These are phyloP conservation scores for Fusarium proliferatum DNA, from an alignment of 2,329 filamentous ascomycete genomes.

Conservation along the genomic window DNA sequence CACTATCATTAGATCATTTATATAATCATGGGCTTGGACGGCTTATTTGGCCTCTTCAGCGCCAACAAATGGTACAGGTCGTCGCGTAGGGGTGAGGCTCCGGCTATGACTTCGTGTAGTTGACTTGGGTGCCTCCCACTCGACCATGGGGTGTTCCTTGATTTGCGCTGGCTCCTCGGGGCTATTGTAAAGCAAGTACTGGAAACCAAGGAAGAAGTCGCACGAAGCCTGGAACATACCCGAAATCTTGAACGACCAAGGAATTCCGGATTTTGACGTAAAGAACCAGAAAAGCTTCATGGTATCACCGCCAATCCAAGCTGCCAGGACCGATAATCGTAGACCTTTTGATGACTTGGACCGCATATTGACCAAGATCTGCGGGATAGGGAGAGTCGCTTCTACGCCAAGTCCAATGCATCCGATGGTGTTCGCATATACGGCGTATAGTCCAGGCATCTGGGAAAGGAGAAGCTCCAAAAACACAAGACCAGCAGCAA, in stretches of 20 bases:
- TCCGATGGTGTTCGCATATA: conserved; percentile 76
- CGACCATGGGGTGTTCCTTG: conserved; percentile 54
- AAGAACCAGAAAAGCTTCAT: conserved; percentile 94
- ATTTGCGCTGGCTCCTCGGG: conserved; percentile 51
- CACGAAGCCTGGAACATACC: conserved; percentile 84
- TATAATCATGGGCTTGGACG: not conserved
- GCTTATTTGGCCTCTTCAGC: conserved; percentile 42
- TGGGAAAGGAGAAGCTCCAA: conserved; percentile 75
- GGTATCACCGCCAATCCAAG: conserved; percentile 82
- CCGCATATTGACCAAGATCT: conserved; percentile 77
- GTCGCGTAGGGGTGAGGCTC: conserved; percentile 54
- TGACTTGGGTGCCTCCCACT: conserved; percentile 49
- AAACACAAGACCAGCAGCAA: conserved; percentile 69
- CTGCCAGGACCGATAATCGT: conserved; percentile 77
- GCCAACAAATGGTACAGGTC: conserved; percentile 53
- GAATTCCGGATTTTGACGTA: conserved; percentile 75
- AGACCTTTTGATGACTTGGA: conserved; percentile 81
- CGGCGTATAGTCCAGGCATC: conserved; percentile 65
- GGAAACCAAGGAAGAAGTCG: conserved; percentile 78
- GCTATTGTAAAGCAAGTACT: conserved; percentile 77
- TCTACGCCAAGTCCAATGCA: conserved; percentile 82
- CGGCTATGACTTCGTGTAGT: conserved; percentile 45
- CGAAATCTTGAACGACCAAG: conserved; percentile 83
- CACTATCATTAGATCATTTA: conserved; percentile 34
- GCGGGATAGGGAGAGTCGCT: conserved; percentile 83